Conservation (phyloP, 257 asterid genomes). For the Capsicum rhomboideum region DNA sequence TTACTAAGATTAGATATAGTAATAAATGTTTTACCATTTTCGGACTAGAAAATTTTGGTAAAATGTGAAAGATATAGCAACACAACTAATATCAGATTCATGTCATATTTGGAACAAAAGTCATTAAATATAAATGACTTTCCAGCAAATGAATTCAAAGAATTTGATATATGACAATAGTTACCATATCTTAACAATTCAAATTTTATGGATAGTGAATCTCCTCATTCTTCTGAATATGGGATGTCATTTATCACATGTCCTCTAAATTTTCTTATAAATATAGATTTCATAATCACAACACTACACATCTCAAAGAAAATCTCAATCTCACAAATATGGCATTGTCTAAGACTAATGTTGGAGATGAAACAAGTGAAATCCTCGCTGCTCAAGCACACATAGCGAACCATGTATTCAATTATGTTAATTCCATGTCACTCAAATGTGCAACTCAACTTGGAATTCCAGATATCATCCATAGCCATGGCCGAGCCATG, state of each 20-base stretch:
- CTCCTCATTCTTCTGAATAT: background rate
- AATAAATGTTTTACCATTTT: background rate
- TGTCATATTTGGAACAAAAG: background rate
- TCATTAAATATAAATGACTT: background rate
- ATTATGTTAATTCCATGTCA: conserved; percentile 10
- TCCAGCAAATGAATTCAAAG: background rate
- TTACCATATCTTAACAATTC: background rate
- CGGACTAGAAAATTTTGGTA: background rate
- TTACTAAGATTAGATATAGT: background rate
- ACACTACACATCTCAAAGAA: background rate
- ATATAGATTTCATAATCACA: background rate
- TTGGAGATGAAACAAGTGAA: background rate
- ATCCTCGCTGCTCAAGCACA: conserved; percentile 18
- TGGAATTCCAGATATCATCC: conserved; percentile 16
- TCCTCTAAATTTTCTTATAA: background rate
- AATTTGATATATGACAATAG: background rate
- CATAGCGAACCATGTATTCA: conserved; percentile 10
- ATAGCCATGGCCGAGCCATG: conserved; percentile 4
- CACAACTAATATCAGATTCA: background rate
- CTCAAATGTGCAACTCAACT: conserved; percentile 17
- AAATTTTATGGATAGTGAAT: background rate
- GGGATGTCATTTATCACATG: background rate
- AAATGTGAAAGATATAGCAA: background rate
- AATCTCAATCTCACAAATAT: background rate
- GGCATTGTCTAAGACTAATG: background rate